Evolutionary conservation across 306 rosid genomes (phyloP).

Genomic region (Cucumis hystrix): DNA sequence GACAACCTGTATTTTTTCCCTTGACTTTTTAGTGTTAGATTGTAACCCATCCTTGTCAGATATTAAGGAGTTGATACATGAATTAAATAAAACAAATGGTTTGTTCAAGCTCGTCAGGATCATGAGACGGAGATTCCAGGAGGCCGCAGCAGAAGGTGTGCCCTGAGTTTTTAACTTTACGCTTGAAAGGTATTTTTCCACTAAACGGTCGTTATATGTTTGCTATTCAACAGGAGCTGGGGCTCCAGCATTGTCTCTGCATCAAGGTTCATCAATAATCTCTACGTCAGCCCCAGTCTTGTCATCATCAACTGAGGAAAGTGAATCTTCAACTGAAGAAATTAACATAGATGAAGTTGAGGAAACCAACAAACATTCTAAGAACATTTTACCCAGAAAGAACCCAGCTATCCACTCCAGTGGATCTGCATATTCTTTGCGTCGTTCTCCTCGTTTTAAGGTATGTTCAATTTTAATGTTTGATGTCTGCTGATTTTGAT

Average conservation of each 20-base stretch:
- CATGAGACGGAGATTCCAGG: conserved; percentile 75
- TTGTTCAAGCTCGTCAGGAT: conserved; percentile 69
- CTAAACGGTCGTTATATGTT: not conserved
- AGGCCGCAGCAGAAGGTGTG: conserved; percentile 47
- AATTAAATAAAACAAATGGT: conserved; percentile 70
- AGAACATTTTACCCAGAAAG: conserved; percentile 28
- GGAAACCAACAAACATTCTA: conserved; percentile 18
- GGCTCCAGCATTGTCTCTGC: conserved; percentile 15
- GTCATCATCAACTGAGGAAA: conserved; percentile 38
- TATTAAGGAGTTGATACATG: conserved; percentile 42
- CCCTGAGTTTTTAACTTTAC: not conserved
- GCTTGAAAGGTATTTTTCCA: not conserved
- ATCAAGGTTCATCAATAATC: conserved; percentile 40
- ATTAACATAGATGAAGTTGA: conserved; percentile 23
- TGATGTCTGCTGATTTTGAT: conserved; percentile 1
- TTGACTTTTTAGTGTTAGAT: conserved; percentile 41
- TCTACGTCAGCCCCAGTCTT: conserved; percentile 59
- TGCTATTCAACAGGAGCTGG: conserved; percentile 28
- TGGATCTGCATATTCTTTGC: conserved; percentile 42
- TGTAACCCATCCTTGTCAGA: conserved; percentile 53
- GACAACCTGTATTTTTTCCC: not conserved
- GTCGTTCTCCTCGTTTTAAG: conserved; percentile 54
- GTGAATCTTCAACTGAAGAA: conserved; percentile 34
- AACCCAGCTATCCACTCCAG: conserved; percentile 27
- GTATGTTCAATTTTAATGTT: conserved; percentile 18